A percentile compares a stretch with the other conserved stretches of the same genome.
phyloP scores from a whole-genome alignment of 441 rosid species.

The Adansonia gregorii region DNA sequence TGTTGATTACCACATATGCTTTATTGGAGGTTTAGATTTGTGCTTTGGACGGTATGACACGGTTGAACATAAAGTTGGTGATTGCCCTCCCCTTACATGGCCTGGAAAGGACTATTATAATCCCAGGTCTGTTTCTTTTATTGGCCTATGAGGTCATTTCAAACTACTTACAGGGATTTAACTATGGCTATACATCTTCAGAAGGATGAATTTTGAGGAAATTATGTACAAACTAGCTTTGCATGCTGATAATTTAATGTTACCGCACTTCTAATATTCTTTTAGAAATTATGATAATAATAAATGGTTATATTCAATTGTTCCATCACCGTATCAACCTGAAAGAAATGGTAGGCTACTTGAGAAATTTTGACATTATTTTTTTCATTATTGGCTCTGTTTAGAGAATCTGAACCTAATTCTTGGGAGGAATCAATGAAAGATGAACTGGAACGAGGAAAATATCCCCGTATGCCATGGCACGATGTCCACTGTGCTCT shows the following conservation, averaged over 20 bases:
- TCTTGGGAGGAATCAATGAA: constrained; percentile 80
- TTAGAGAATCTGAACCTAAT: constrained; percentile 81
- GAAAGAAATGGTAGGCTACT: neutral
- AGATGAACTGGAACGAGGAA: constrained; percentile 69
- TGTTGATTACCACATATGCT: constrained; percentile 69
- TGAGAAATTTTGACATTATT: constrained; percentile 14
- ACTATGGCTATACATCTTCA: constrained; percentile 11
- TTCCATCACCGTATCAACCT: neutral
- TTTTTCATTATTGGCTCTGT: constrained; percentile 19
- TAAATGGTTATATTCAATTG: neutral
- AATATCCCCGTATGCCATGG: constrained; percentile 83
- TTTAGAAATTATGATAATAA: neutral
- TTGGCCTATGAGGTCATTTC: neutral
- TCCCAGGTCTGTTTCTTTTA: constrained; percentile 56
- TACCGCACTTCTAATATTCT: neutral
- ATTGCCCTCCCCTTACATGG: constrained; percentile 60
- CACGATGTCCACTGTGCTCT: constrained; percentile 84
- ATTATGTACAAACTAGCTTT: neutral
- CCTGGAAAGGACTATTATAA: constrained; percentile 84
- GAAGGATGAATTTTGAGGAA: neutral
- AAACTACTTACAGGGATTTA: neutral
- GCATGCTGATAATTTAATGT: neutral
- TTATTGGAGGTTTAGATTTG: constrained; percentile 71
- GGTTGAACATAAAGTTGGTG: constrained; percentile 59
- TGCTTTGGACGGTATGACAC: constrained; percentile 82